Evolutionary conservation across 176 grass and related monocot species (phyloP).

Genomic region (Poa annua): DNA sequence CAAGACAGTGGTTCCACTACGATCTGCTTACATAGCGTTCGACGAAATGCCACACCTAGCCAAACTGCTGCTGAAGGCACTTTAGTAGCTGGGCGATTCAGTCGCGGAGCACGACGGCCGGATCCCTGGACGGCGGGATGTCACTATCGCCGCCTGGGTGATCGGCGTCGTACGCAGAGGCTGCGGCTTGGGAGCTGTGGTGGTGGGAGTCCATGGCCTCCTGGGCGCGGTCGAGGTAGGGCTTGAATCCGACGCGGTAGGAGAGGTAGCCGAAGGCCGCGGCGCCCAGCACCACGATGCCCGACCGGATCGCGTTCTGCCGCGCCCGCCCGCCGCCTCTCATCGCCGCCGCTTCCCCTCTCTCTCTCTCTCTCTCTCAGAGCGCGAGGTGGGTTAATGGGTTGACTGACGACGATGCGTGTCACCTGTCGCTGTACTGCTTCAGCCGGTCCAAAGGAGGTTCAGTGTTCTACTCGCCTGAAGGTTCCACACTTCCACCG

Average conservation of each 20-base stretch:
- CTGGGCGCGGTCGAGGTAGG: conserved; percentile 77
- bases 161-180: not conserved
- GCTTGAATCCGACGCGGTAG: conserved; percentile 81
- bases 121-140: conserved; percentile 41
- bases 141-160: not conserved
- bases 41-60: conserved; percentile 32
- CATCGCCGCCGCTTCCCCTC: conserved; percentile 19
- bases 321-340: conserved; percentile 44
- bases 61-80: not conserved
- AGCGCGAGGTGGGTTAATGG: not conserved
- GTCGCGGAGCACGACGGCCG: conserved; percentile 52
- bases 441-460: not conserved
- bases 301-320: conserved; percentile 77
- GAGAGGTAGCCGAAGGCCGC: conserved; percentile 86
- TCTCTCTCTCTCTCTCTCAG: not conserved
- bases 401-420: not conserved
- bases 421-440: not conserved
- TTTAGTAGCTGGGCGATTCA: not conserved
- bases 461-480: not conserved
- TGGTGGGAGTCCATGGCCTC: conserved; percentile 52
- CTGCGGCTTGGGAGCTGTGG: not conserved
- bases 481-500: conserved; percentile 34
- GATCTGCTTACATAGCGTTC: conserved; percentile 33
- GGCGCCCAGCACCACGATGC: conserved; percentile 77
- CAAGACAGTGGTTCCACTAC: not conserved